A percentile compares a stretch with the other conserved stretches of the same genome.
Conservation (phyloP, 2,329 filamentous ascomycete species). For the Apiospora koreana region DNA sequence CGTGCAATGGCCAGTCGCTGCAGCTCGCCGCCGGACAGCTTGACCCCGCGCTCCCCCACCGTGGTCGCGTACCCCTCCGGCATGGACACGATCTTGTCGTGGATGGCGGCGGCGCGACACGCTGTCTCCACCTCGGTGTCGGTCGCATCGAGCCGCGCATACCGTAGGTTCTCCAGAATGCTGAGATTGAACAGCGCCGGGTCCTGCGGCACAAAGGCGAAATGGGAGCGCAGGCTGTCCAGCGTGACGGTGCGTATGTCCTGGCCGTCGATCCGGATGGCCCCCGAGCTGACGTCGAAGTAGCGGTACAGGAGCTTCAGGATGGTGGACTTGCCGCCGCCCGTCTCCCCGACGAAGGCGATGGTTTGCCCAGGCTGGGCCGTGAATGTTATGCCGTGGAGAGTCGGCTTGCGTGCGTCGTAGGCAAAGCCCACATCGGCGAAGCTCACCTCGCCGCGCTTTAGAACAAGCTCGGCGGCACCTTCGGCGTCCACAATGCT, state of each 20-base stretch:
- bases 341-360: constrained; percentile 47
- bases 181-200: constrained; percentile 60
- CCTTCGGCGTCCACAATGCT: constrained; percentile 50
- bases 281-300: constrained; percentile 56
- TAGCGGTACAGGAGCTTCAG: constrained; percentile 60
- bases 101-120: constrained; percentile 56
- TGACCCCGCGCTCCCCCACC: constrained; percentile 29
- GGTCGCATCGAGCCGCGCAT: constrained; percentile 54
- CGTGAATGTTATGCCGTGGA: constrained; percentile 43
- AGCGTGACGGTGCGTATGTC: constrained; percentile 49
- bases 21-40: constrained; percentile 59
- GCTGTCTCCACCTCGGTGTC: constrained; percentile 57
- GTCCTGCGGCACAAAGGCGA: constrained; percentile 58
- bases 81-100: constrained; percentile 58
- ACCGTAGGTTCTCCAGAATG: constrained; percentile 61
- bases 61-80: constrained; percentile 41
- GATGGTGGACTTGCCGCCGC: constrained; percentile 57
- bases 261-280: constrained; percentile 57
- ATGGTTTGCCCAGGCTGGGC: constrained; percentile 46
- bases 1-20: constrained; percentile 63
- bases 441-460: constrained; percentile 53
- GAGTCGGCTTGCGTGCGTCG: constrained; percentile 41
- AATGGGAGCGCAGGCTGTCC: constrained; percentile 50
- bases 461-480: constrained; percentile 45
- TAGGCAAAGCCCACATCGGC: constrained; percentile 57